phyloP scores from a whole-genome alignment of 2,329 filamentous ascomycete genomes.

The Pseudogymnoascus sp. region DNA sequence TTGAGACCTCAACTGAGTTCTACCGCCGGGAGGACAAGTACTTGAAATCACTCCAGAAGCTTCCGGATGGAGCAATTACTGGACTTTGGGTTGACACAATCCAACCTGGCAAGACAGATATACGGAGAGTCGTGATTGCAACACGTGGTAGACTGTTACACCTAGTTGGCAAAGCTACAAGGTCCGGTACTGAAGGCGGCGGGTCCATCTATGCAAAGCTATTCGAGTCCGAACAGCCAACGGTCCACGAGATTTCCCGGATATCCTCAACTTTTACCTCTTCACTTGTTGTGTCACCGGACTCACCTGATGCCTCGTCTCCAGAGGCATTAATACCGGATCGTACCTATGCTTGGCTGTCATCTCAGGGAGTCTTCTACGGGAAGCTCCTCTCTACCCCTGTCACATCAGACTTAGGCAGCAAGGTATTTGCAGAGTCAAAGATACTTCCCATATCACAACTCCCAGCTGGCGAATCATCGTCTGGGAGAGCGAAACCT shows the following conservation, averaged over 20 bases:
- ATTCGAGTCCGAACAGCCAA: constrained; percentile 79
- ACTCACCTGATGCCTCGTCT: constrained; percentile 48
- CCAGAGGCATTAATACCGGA: constrained; percentile 54
- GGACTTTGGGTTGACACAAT: constrained; percentile 79
- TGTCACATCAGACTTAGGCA: constrained; percentile 57
- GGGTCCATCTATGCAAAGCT: constrained; percentile 79
- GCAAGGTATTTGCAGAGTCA: constrained; percentile 68
- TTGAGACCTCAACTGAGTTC: constrained; percentile 90
- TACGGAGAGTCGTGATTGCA: constrained; percentile 69
- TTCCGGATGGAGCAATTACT: constrained; percentile 73
- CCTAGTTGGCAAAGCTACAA: constrained; percentile 68
- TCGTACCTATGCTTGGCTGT: constrained; percentile 83
- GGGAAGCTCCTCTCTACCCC: constrained; percentile 65
- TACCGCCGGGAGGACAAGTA: constrained; percentile 94
- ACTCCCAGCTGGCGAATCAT: constrained; percentile 59
- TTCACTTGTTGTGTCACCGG: constrained; percentile 67
- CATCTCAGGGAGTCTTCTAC: constrained; percentile 76
- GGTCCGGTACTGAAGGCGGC: constrained; percentile 66
- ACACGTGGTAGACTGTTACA: constrained; percentile 74
- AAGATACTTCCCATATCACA: constrained; percentile 69
- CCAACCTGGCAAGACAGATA: constrained; percentile 55
- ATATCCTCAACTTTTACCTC: constrained; percentile 54
- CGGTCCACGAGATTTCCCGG: constrained; percentile 63
- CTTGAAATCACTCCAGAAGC: constrained; percentile 72
- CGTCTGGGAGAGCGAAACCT: constrained; percentile 55